A percentile compares a stretch with the other conserved stretches of the same genome.
These are phyloP conservation scores for Trebouxia sp. DNA, from an alignment of 139 green algal genomes.

Conservation along the genomic window DNA sequence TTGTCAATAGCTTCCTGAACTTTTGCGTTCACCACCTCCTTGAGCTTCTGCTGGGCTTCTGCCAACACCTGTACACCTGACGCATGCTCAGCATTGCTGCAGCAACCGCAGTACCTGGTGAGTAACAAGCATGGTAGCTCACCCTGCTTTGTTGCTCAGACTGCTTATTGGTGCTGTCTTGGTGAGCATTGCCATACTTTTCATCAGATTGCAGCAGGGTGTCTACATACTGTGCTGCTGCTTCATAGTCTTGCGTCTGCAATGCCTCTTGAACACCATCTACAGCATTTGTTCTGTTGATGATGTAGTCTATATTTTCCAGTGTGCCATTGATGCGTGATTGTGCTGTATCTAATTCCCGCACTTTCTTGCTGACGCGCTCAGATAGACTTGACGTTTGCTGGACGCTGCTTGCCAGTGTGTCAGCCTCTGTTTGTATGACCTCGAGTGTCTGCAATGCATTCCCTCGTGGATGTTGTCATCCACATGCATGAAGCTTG, in stretches of 20 bases:
- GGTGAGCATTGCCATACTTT: conserved; percentile 29
- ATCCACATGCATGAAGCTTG: neutral
- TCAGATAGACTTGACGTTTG: conserved; percentile 77
- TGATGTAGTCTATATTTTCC: conserved; percentile 65
- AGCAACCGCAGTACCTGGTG: neutral
- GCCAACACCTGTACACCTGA: conserved; percentile 75
- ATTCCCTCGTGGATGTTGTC: neutral
- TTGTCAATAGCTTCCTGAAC: conserved; percentile 62
- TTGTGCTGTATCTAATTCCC: conserved; percentile 80
- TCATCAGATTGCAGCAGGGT: conserved; percentile 71
- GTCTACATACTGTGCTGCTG: conserved; percentile 74
- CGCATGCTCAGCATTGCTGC: too few species aligned
- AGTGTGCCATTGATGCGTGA: conserved; percentile 65
- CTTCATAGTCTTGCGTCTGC: conserved; percentile 83
- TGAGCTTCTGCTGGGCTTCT: conserved; percentile 63
- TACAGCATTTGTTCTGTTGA: conserved; percentile 79
- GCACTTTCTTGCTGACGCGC: conserved; percentile 82
- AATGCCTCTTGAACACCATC: conserved; percentile 62
- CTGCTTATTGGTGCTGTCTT: conserved; percentile 44
- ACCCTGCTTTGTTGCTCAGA: conserved; percentile 53
- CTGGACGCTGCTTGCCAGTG: conserved; percentile 64
- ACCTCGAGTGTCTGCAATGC: conserved; percentile 74
- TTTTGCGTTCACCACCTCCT: conserved; percentile 58
- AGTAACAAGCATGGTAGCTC: neutral
- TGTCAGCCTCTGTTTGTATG: conserved; percentile 74